These are phyloP conservation scores for Ophiocordyceps robertsii DNA, from an alignment of 2,329 filamentous ascomycete genomes.

Conservation along the genomic window DNA sequence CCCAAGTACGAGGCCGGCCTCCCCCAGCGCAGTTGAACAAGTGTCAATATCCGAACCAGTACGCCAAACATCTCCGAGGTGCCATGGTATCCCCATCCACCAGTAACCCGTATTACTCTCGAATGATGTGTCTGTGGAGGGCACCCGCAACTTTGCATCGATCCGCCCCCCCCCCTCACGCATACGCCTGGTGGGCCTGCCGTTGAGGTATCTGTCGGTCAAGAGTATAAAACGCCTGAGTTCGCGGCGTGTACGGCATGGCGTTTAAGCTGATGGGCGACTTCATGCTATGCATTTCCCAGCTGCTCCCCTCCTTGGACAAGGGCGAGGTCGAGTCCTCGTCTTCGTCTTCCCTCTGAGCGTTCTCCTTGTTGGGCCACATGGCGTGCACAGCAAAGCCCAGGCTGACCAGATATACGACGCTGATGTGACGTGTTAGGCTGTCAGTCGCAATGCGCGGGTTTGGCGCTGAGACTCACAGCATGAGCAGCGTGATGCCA, in stretches of 20 bases:
- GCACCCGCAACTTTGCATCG: too few relatives aligned
- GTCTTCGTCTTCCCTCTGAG: constrained; percentile 28
- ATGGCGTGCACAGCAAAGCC: constrained; percentile 44
- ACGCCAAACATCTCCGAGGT: too few relatives aligned
- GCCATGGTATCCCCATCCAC: too few relatives aligned
- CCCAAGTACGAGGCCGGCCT: too few relatives aligned
- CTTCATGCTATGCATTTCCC: constrained; percentile 44
- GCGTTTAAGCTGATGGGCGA: constrained; percentile 15
- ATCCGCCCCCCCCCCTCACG: neutral
- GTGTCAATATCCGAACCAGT: too few relatives aligned
- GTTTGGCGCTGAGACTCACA: constrained; percentile 35
- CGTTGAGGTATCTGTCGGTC: constrained; percentile 43
- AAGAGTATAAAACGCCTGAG: constrained; percentile 52
- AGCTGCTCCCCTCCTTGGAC: constrained; percentile 30
- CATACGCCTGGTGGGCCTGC: constrained; percentile 11
- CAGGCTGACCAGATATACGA: constrained; percentile 46
- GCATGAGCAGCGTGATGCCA: constrained; percentile 49
- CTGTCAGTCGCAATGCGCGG: too few relatives aligned
- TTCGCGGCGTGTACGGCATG: constrained; percentile 49
- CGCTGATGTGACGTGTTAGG: constrained; percentile 20
- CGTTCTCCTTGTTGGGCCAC: constrained; percentile 41
- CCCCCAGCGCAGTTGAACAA: too few relatives aligned
- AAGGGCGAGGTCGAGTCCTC: constrained; percentile 22
- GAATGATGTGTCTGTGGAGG: too few relatives aligned
- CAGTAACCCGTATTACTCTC: too few relatives aligned